phyloP scores from a whole-genome alignment of 2,329 filamentous ascomycete species.

The Diaporthe longicolla region DNA sequence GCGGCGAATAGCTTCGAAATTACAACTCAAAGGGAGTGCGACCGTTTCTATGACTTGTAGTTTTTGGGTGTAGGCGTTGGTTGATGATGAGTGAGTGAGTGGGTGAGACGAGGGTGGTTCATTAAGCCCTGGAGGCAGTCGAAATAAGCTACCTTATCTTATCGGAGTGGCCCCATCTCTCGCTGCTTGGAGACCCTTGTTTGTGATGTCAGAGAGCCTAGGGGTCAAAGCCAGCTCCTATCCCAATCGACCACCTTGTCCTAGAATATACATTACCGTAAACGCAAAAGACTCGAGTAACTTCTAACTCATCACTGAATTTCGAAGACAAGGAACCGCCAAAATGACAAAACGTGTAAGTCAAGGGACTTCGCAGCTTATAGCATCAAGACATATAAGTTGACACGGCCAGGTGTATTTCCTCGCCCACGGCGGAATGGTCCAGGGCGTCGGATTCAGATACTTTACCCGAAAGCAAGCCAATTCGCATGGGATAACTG shows the following conservation, averaged over 20 bases:
- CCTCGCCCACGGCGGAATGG: slow-evolving; percentile 73
- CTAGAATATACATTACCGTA: neutral
- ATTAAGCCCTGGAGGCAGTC: slow-evolving; percentile 16
- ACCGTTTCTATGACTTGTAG: neutral
- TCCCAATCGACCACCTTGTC: neutral
- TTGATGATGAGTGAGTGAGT: neutral
- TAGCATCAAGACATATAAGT: no score
- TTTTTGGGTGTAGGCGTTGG: neutral
- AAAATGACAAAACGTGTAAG: slow-evolving; percentile 16
- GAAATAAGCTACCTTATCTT: slow-evolving; percentile 41
- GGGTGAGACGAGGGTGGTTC: neutral
- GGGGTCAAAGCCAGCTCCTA: neutral
- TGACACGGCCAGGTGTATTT: slow-evolving; percentile 63
- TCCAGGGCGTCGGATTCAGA: slow-evolving; percentile 77
- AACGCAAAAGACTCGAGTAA: neutral
- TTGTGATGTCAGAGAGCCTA: slow-evolving; percentile 32
- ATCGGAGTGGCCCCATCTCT: slow-evolving; percentile 13
- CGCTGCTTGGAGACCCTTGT: neutral
- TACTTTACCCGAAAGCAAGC: slow-evolving; percentile 70
- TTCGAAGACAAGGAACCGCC: neutral
- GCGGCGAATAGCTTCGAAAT: neutral
- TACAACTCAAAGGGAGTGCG: neutral
- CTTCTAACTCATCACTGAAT: neutral
- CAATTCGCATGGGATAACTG: slow-evolving; percentile 64
- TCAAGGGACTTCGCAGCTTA: neutral